phyloP scores from a whole-genome alignment of 176 grass and related monocot species.

The Luzula sylvatica region DNA sequence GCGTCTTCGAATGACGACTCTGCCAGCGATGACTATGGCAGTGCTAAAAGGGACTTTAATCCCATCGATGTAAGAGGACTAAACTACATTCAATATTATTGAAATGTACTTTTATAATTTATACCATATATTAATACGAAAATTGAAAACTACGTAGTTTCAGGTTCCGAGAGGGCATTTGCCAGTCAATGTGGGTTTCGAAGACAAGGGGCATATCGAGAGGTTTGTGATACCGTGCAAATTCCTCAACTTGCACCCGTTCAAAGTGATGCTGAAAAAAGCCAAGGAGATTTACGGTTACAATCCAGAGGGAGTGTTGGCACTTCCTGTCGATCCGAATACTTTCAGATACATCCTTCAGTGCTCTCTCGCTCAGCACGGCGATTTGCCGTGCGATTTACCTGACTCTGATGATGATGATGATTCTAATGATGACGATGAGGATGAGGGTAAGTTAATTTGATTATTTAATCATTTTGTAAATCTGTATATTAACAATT shows the following conservation, averaged over 20 bases:
- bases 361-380: slow-evolving; percentile 31
- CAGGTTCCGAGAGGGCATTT: neutral
- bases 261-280: slow-evolving; percentile 77
- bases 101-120: too few species aligned
- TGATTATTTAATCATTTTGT: too few species aligned
- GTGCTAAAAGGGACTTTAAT: neutral
- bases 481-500: too few species aligned
- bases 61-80: neutral
- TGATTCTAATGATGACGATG: slow-evolving; percentile 28
- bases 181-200: neutral
- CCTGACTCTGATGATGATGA: slow-evolving; percentile 25
- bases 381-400: slow-evolving; percentile 26
- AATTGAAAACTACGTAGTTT: too few species aligned
- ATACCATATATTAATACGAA: too few species aligned
- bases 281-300: slow-evolving; percentile 77
- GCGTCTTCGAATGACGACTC: neutral
- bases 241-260: slow-evolving; percentile 61
- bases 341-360: slow-evolving; percentile 93
- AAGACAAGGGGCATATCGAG: slow-evolving; percentile 28
- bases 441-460: too few species aligned
- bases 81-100: too few species aligned
- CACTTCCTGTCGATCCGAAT: slow-evolving; percentile 65
- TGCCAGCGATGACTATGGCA: neutral
- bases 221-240: slow-evolving; percentile 82
- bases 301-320: slow-evolving; percentile 46